Evolutionary conservation across 345 rosid genomes (phyloP).

Genomic region (Diplotaxis tenuifolia): DNA sequence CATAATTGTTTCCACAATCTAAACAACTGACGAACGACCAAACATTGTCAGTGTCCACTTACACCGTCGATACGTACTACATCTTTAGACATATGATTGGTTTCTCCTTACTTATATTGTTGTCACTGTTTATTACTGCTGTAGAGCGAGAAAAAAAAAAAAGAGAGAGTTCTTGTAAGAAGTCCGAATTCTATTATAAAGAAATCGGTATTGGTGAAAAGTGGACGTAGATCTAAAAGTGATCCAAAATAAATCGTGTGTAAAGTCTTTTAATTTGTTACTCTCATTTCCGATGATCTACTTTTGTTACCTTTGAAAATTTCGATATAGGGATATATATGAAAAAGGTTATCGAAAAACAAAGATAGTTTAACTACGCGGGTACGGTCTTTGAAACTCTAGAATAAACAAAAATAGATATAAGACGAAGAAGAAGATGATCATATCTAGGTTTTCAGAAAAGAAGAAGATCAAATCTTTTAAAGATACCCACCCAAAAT

Average conservation of each 20-base stretch:
- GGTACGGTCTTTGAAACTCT: constrained; percentile 6
- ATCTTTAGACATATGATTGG: neutral
- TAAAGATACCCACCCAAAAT: constrained; percentile 37
- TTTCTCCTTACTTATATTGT: neutral
- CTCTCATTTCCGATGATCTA: neutral
- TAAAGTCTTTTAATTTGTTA: neutral
- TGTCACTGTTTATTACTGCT: neutral
- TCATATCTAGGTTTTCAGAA: neutral
- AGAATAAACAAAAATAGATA: neutral
- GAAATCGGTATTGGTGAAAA: neutral
- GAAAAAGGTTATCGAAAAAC: neutral
- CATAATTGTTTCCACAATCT: neutral
- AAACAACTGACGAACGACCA: neutral
- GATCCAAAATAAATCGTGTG: neutral
- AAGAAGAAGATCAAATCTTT: constrained; percentile 13
- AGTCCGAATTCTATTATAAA: neutral
- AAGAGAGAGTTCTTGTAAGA: neutral
- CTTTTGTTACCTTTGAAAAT: neutral
- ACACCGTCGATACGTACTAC: neutral
- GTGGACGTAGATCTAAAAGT: neutral
- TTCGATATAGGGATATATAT: neutral
- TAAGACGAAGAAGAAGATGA: neutral
- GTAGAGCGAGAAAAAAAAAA: neutral
- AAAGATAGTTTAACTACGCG: neutral
- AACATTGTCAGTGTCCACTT: neutral